phyloP scores from a whole-genome alignment of 2,329 filamentous ascomycete species.

The Byssoonygena ceratinophila region DNA sequence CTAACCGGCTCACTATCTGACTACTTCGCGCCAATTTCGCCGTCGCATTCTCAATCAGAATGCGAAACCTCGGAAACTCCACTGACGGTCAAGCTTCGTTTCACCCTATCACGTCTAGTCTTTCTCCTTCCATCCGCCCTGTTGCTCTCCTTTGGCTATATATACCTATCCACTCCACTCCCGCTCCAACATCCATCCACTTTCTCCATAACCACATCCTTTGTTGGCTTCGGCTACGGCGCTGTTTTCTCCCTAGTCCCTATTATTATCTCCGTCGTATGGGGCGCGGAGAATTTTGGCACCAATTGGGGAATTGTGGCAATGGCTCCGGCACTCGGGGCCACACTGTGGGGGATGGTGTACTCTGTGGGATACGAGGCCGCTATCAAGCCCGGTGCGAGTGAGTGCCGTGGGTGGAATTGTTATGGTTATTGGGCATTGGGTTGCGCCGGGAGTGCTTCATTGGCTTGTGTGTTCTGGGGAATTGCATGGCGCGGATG shows the following conservation, averaged over 20 bases:
- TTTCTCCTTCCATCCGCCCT: conserved; percentile 69
- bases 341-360: conserved; percentile 81
- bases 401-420: conserved; percentile 65
- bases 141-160: conserved; percentile 63
- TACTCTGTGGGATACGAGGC: conserved; percentile 51
- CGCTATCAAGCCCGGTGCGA: conserved; percentile 25
- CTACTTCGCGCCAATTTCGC: conserved; percentile 60
- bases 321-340: conserved; percentile 78
- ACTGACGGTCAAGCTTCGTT: conserved; percentile 22
- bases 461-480: conserved; percentile 62
- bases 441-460: conserved; percentile 57
- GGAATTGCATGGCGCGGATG: conserved; percentile 79
- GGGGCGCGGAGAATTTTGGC: conserved; percentile 97
- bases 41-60: conserved; percentile 39
- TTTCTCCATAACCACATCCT: conserved; percentile 75
- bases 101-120: conserved; percentile 63
- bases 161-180: conserved; percentile 67
- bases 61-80: conserved; percentile 20
- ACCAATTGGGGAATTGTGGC: conserved; percentile 96
- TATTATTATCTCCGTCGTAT: conserved; percentile 91
- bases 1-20: conserved; percentile 82
- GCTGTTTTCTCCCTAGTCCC: conserved; percentile 82
- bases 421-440: conserved; percentile 93
- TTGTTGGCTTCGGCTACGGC: conserved; percentile 85
- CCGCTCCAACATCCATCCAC: conserved; percentile 66